These are phyloP conservation scores for Yamadazyma sp. DNA, from an alignment of 805 yeast genomes.

Conservation along the genomic window DNA sequence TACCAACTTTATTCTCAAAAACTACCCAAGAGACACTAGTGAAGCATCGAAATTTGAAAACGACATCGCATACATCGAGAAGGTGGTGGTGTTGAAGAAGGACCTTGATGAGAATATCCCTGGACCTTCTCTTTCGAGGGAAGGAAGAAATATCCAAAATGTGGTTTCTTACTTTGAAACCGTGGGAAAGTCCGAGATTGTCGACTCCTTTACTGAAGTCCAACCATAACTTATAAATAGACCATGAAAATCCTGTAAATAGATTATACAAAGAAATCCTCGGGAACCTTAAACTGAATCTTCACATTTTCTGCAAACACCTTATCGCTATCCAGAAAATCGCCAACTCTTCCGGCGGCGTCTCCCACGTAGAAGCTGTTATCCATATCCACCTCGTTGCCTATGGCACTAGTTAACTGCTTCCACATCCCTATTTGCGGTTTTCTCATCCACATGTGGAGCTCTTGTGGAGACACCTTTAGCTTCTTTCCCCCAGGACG, in stretches of 20 bases:
- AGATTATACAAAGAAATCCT: constrained; percentile 49
- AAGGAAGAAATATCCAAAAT: constrained; percentile 37
- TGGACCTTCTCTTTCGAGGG: constrained; percentile 15
- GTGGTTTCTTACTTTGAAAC: constrained; percentile 65
- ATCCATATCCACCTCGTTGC: constrained; percentile 35
- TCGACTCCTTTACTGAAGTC: constrained; percentile 21
- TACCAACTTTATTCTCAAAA: constrained; percentile 50
- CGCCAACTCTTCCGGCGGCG: constrained; percentile 84
- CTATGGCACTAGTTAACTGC: constrained; percentile 44
- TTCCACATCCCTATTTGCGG: constrained; percentile 82
- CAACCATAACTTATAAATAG: neutral
- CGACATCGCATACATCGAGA: constrained; percentile 53
- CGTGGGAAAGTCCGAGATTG: constrained; percentile 48
- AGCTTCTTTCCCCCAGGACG: constrained; percentile 35
- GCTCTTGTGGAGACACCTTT: constrained; percentile 22
- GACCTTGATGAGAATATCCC: constrained; percentile 17
- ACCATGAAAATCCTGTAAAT: constrained; percentile 32
- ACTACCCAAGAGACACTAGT: constrained; percentile 60
- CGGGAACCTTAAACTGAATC: constrained; percentile 66
- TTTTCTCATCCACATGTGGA: constrained; percentile 55
- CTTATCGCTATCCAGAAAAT: constrained; percentile 79
- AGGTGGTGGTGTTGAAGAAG: constrained; percentile 35
- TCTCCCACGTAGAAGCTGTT: constrained; percentile 82
- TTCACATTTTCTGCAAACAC: constrained; percentile 62
- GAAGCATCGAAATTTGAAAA: constrained; percentile 76